phyloP scores from a whole-genome alignment of 352 stramenopile genomes.

The Phytopythium vexans region DNA sequence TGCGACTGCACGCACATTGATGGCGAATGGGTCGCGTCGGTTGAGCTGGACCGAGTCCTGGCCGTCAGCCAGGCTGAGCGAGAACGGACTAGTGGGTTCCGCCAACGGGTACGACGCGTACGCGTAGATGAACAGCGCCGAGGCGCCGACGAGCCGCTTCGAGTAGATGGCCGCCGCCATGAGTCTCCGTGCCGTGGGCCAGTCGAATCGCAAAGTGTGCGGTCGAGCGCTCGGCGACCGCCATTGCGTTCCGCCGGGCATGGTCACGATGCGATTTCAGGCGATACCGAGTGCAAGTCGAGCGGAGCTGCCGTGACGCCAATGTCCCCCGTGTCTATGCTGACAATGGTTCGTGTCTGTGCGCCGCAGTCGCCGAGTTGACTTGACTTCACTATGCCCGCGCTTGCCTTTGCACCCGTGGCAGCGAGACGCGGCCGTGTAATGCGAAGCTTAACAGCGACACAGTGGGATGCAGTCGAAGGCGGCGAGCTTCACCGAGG shows the following conservation, averaged over 20 bases:
- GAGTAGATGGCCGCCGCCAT: constrained; percentile 28
- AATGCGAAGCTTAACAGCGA: neutral
- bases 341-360: neutral
- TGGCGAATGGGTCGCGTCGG: constrained; percentile 50
- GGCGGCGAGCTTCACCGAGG: neutral
- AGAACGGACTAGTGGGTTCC: constrained; percentile 55
- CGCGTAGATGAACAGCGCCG: constrained; percentile 22
- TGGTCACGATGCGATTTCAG: neutral
- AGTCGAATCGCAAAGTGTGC: constrained; percentile 3
- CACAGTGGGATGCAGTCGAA: neutral
- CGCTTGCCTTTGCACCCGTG: constrained; percentile 6
- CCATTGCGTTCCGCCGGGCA: constrained; percentile 1
- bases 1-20: constrained; percentile 62
- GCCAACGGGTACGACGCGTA: constrained; percentile 50
- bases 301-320: neutral
- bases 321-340: neutral
- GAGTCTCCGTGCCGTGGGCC: constrained; percentile 7
- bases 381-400: neutral
- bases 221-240: neutral
- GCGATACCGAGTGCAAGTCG: neutral
- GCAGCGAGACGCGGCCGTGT: constrained; percentile 3
- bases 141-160: constrained; percentile 26
- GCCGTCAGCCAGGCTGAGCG: constrained; percentile 54
- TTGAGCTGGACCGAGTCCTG: constrained; percentile 54
- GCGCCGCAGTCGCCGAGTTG: no score